A percentile compares a stretch with the other conserved stretches of the same genome.
These are phyloP conservation scores for Pseudopithomyces chartarum DNA, from an alignment of 2,329 filamentous ascomycete genomes.

Conservation along the genomic window DNA sequence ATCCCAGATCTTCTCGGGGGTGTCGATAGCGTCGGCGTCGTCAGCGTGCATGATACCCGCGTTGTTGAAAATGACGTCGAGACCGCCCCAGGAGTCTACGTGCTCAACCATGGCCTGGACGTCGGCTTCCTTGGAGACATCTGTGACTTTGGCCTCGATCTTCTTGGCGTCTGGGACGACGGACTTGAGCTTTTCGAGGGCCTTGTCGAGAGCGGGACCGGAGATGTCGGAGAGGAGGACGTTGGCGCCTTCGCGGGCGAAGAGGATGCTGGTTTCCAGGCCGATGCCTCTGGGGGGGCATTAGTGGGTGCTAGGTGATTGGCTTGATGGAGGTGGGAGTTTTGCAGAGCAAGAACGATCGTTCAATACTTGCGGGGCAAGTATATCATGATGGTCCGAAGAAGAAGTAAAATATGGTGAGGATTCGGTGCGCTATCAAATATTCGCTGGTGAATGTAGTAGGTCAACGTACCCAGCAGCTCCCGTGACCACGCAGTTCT, in stretches of 20 bases:
- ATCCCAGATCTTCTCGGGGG: conserved; percentile 91
- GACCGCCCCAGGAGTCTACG: conserved; percentile 81
- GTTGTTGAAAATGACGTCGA: conserved; percentile 97
- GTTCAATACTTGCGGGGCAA: not conserved
- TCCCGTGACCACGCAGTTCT: conserved; percentile 79
- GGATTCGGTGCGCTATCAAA: not conserved
- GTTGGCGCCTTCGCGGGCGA: conserved; percentile 84
- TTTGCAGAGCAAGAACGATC: not conserved
- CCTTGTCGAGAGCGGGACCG: conserved; percentile 75
- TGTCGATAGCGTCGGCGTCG: conserved; percentile 70
- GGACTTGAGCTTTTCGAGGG: conserved; percentile 74
- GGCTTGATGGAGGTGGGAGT: not conserved
- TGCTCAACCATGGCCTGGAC: conserved; percentile 75
- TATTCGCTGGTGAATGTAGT: not conserved
- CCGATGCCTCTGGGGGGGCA: conserved; percentile 74
- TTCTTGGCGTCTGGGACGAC: conserved; percentile 65
- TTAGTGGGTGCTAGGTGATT: conserved; percentile 21
- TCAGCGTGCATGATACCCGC: conserved; percentile 94
- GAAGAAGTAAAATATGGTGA: not conserved
- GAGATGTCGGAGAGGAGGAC: conserved; percentile 88
- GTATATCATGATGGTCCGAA: not conserved
- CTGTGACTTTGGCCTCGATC: conserved; percentile 69
- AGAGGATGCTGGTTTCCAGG: conserved; percentile 88
- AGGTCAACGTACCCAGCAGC: conserved; percentile 73
- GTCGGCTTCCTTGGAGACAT: conserved; percentile 84